phyloP scores from a whole-genome alignment of 192 early-diverging fungal species.

The Coemansia sp. region DNA sequence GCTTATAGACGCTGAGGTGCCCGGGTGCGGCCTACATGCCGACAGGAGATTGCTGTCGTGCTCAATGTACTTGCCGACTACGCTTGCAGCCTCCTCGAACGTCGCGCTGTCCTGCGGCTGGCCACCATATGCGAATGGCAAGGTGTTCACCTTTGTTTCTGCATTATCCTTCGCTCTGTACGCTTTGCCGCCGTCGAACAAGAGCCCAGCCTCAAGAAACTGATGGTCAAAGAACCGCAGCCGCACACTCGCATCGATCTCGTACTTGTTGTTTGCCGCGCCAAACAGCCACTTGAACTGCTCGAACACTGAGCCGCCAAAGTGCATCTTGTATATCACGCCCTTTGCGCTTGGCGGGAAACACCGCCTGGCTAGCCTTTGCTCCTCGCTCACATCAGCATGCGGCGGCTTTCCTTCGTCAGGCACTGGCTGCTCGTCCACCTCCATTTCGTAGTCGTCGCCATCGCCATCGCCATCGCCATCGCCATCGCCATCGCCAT shows the following conservation, averaged over 20 bases:
- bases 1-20: not conserved
- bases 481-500: no score
- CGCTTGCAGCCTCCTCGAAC: slow-evolving; percentile 6
- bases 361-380: slow-evolving; percentile 3
- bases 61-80: slow-evolving; percentile 2
- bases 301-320: slow-evolving; percentile 11
- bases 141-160: not conserved
- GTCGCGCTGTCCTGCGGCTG: slow-evolving; percentile 10
- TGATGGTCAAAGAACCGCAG: slow-evolving; percentile 26
- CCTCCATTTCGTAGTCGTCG: no score
- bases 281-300: slow-evolving; percentile 30
- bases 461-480: no score
- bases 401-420: no score
- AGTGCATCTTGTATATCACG: no score
- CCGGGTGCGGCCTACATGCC: slow-evolving; percentile 1
- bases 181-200: slow-evolving; percentile 2
- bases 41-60: not conserved
- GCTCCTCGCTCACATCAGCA: no score
- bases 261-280: slow-evolving; percentile 5
- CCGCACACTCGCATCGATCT: slow-evolving; percentile 12
- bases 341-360: slow-evolving; percentile 14
- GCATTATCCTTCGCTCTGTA: not conserved
- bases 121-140: not conserved
- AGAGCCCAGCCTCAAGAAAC: slow-evolving; percentile 13
- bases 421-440: no score